phyloP scores from a whole-genome alignment of 1,284 basidiomycete genomes.

The Gymnopus androsaceus region DNA sequence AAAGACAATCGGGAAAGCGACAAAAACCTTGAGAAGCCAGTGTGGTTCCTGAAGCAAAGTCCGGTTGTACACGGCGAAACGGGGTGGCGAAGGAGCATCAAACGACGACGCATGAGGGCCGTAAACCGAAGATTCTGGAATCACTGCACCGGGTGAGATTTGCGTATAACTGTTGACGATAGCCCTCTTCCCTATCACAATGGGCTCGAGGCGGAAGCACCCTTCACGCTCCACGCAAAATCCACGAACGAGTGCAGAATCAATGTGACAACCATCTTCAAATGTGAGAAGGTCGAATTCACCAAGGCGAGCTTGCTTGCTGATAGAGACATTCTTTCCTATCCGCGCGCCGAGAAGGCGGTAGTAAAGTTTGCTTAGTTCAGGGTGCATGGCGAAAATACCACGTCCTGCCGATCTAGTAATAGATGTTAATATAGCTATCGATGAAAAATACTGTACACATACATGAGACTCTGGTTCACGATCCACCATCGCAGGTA shows the following conservation, averaged over 20 bases:
- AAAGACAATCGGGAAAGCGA: slow-evolving; percentile 41
- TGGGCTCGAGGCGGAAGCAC: slow-evolving; percentile 39
- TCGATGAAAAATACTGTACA: not conserved
- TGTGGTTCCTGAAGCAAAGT: slow-evolving; percentile 34
- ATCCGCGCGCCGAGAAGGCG: slow-evolving; percentile 47
- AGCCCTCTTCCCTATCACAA: slow-evolving; percentile 40
- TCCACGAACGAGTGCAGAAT: slow-evolving; percentile 41
- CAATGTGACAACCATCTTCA: slow-evolving; percentile 43
- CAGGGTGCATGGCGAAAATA: slow-evolving; percentile 42
- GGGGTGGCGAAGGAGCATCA: slow-evolving; percentile 37
- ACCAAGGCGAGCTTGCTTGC: slow-evolving; percentile 37
- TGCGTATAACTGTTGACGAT: slow-evolving; percentile 46
- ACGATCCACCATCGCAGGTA: slow-evolving; percentile 52
- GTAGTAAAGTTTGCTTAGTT: slow-evolving; percentile 40
- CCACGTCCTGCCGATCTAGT: slow-evolving; percentile 40
- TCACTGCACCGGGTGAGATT: slow-evolving; percentile 41
- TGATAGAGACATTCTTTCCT: slow-evolving; percentile 41
- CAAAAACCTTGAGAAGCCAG: slow-evolving; percentile 34
- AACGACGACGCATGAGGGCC: slow-evolving; percentile 48
- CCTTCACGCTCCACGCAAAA: slow-evolving; percentile 50
- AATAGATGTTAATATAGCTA: not conserved
- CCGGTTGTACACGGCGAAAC: slow-evolving; percentile 42
- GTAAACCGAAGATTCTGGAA: slow-evolving; percentile 39
- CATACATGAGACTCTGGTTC: slow-evolving; percentile 40
- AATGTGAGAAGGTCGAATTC: slow-evolving; percentile 47